Evolutionary conservation across 495 filamentous ascomycete genomes (phyloP), one percentile per base, ranked within the genome.

Genomic region (Daldinia vernicosa): DNA sequence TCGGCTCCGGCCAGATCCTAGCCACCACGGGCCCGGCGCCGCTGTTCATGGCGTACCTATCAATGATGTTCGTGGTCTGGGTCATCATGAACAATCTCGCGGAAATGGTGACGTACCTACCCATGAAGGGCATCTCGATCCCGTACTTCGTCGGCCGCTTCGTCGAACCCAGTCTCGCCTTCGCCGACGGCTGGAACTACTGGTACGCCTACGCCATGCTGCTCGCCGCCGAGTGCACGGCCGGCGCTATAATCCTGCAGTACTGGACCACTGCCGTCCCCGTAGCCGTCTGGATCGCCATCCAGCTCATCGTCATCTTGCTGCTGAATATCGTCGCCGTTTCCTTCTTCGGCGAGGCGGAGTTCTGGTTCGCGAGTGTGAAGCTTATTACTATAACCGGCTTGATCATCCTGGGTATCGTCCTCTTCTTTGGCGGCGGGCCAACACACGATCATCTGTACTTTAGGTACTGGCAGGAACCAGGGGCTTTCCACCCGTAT

Each of bases 131-230:
- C 11, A 83, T 83, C 40, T 85, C 84, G 3, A 77, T 89, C 15
- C 84, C 84, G 0, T 83, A 92, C 62, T 93, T 93, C 68, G 91
- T 91, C 22, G 82, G 89, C 61, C 89, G 91, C 53, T 90, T 90
- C 62, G 88, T 94, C 63, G 91, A 93, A 67, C 85, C 88, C 11
- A 90, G 89, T 72, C 80, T 95, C 71, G 92, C 92, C 15, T 94
- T 94, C 72, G 90, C 93, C 40, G 89, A 90, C 73, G 93, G 93
- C 15, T 93, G 91, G 91, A 93, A 93, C 67, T 91, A 84, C 69
- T 85, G 82, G 82, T 84, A 86, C 52, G 80, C 81, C 0, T 84
- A 83, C 60, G 71, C 82, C n/a, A 80, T 86, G 40, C 76, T 85
- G 6, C 71, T 85, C 26, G 83, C 81, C 0, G 85, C 84, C 37